These are phyloP conservation scores for Cucurbita maxima DNA, from an alignment of 306 rosid genomes.

Conservation along the genomic window DNA sequence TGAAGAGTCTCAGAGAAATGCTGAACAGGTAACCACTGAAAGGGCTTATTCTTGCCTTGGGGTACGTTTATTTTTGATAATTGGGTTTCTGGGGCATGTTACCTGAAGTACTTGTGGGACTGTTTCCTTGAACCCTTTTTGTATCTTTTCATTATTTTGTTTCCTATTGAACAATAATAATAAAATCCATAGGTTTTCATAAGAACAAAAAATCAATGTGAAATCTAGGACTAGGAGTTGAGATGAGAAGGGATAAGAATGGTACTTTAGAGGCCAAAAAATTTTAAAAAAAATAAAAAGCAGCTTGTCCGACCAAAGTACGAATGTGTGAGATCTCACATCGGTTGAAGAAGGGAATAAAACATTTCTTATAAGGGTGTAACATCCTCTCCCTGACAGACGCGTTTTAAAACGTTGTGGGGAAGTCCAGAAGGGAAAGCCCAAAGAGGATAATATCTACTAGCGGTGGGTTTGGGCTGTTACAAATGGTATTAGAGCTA, in stretches of 20 bases:
- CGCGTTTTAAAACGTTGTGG: too few relatives aligned
- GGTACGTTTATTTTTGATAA: not conserved
- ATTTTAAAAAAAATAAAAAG: too few relatives aligned
- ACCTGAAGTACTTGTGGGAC: not conserved
- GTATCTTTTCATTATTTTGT: not conserved
- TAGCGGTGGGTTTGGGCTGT: too few relatives aligned
- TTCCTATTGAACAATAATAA: not conserved
- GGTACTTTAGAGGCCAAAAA: not conserved
- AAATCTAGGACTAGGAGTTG: not conserved
- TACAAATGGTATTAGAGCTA: too few relatives aligned
- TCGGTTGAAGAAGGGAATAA: too few relatives aligned
- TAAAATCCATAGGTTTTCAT: not conserved
- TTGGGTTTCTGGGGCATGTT: not conserved
- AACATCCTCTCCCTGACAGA: too few relatives aligned
- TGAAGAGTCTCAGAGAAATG: constrained; percentile 69
- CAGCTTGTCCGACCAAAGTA: too few relatives aligned
- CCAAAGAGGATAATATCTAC: too few relatives aligned
- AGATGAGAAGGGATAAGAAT: not conserved
- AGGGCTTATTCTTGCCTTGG: not conserved
- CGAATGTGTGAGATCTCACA: too few relatives aligned
- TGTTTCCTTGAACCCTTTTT: not conserved
- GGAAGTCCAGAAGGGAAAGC: too few relatives aligned
- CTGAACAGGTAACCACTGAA: constrained; percentile 50
- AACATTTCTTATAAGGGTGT: too few relatives aligned
- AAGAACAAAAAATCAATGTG: not conserved